Percentiles rank a stretch among this genome's conserved stretches.
Conservation (phyloP, 2,329 filamentous ascomycete genomes). For the Venturia pyrina region DNA sequence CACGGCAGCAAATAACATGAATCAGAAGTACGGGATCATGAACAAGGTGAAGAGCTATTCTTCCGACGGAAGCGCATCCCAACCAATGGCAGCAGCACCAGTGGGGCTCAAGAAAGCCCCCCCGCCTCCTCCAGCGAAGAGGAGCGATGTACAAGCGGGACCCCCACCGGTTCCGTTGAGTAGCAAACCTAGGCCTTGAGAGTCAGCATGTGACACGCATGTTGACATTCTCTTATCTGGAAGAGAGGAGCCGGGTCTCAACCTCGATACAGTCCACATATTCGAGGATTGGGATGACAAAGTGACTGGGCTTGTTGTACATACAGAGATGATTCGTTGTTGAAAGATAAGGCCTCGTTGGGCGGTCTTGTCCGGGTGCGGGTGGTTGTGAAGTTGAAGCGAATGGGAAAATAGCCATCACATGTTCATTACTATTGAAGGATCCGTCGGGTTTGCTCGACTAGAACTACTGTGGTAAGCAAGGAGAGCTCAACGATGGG, state of each 20-base stretch:
- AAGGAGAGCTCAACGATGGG: no score
- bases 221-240: not conserved
- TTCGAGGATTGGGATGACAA: not conserved
- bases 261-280: not conserved
- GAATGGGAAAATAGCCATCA: not conserved
- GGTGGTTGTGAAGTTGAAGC: not conserved
- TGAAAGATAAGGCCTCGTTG: not conserved
- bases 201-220: not conserved
- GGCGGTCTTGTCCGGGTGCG: not conserved
- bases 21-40: slow-evolving; percentile 51
- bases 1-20: slow-evolving; percentile 45
- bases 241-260: not conserved
- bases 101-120: slow-evolving; percentile 26
- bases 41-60: slow-evolving; percentile 29
- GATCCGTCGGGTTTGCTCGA: no score
- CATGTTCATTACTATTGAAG: not conserved
- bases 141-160: slow-evolving; percentile 35
- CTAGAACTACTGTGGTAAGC: no score
- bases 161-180: slow-evolving; percentile 48
- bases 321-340: not conserved
- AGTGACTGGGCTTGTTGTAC: not conserved
- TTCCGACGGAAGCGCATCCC: slow-evolving; percentile 23
- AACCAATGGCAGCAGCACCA: slow-evolving; percentile 14
- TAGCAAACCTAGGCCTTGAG: slow-evolving; percentile 41
- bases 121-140: slow-evolving; percentile 51